Evolutionary conservation across 345 rosid genomes (phyloP).

Genomic region (Rhodamnia argentea): DNA sequence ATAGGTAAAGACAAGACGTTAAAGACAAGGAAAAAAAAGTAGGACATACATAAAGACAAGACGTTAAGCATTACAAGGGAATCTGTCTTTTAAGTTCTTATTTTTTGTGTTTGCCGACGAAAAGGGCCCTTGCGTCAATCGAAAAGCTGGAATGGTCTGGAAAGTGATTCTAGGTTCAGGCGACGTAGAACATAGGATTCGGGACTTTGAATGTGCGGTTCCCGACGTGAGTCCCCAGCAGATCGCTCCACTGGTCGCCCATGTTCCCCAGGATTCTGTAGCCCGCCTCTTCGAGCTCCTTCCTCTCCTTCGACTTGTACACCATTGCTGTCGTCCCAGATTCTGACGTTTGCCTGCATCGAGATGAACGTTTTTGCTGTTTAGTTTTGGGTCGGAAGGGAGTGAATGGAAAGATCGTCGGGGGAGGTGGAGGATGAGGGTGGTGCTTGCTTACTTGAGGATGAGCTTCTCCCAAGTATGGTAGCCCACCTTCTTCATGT

Average conservation of each 20-base stretch:
- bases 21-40: no score
- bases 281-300: slow-evolving; percentile 15
- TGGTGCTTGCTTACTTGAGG: slow-evolving; percentile 12
- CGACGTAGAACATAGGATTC: slow-evolving; percentile 40
- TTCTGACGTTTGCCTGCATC: slow-evolving; percentile 5
- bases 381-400: background rate
- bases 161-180: background rate
- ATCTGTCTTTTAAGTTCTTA: background rate
- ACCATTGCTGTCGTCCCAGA: background rate
- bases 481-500: slow-evolving; percentile 26
- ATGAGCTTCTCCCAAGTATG: slow-evolving; percentile 24
- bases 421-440: background rate
- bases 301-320: slow-evolving; percentile 29
- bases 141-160: background rate
- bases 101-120: background rate
- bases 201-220: slow-evolving; percentile 42
- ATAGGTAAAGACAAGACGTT: no score
- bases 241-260: slow-evolving; percentile 58
- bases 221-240: slow-evolving; percentile 17
- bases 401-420: background rate
- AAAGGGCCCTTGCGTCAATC: background rate
- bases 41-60: background rate
- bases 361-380: background rate
- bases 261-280: slow-evolving; percentile 42
- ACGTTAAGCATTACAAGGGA: background rate